Conservation (phyloP, 75 land plant species). For the Pinus albicaulis region DNA sequence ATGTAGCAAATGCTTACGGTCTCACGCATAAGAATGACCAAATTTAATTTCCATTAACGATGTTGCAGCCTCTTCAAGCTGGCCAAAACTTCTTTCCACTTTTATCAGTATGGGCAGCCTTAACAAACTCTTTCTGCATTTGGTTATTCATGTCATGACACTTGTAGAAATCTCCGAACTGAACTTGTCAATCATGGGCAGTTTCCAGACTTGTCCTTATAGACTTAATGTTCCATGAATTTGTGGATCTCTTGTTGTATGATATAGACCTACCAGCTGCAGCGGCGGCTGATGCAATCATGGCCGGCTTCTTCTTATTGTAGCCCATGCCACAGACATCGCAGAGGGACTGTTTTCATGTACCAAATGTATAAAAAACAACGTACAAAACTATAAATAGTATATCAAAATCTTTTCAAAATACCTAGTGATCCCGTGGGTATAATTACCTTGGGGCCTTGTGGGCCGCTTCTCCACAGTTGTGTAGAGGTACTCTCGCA, state of each 20-base stretch:
- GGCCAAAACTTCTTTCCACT: conserved; percentile 15
- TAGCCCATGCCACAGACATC: conserved; percentile 61
- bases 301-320: conserved; percentile 35
- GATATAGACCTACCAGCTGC: not conserved
- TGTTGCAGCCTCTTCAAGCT: conserved; percentile 51
- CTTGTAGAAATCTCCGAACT: too few relatives aligned
- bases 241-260: too few relatives aligned
- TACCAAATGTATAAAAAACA: too few relatives aligned
- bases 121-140: conserved; percentile 9
- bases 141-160: not conserved
- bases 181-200: too few relatives aligned
- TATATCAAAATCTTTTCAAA: too few relatives aligned
- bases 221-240: too few relatives aligned
- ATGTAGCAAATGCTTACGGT: not conserved
- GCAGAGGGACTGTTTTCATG: conserved; percentile 37
- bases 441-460: conserved; percentile 44
- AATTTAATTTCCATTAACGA: conserved; percentile 53
- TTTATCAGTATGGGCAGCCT: conserved; percentile 11
- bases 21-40: conserved; percentile 33
- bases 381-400: not conserved
- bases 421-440: not conserved
- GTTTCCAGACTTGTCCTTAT: too few relatives aligned
- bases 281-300: conserved; percentile 11
- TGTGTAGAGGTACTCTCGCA: conserved; percentile 60
- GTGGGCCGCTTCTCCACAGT: conserved; percentile 62